Percentiles rank a stretch among this genome's conserved stretches.
These are phyloP conservation scores for Podospora tetraspora DNA, from an alignment of 495 filamentous ascomycete genomes.

Conservation along the genomic window DNA sequence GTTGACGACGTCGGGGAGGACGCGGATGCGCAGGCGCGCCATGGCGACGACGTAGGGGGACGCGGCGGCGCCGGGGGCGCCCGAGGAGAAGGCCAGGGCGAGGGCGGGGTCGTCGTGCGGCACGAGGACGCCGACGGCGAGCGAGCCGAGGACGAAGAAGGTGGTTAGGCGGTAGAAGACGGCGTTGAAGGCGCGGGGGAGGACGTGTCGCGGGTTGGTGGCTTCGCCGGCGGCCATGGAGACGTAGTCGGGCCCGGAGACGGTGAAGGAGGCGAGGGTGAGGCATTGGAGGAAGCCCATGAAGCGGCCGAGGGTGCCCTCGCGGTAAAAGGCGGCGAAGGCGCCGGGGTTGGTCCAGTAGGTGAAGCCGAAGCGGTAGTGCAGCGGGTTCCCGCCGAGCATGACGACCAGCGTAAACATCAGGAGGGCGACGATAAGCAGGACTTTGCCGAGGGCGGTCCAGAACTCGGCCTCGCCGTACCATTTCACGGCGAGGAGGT, in stretches of 20 bases:
- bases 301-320: conserved; percentile 60
- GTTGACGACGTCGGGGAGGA: conserved; percentile 75
- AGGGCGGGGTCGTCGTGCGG: conserved; percentile 53
- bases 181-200: conserved; percentile 69
- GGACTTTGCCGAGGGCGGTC: conserved; percentile 60
- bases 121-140: conserved; percentile 64
- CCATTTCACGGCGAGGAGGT: conserved; percentile 56
- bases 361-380: conserved; percentile 67
- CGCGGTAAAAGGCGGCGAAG: conserved; percentile 56
- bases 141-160: conserved; percentile 70
- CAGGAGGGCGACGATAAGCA: conserved; percentile 63
- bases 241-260: conserved; percentile 77
- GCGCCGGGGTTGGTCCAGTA: conserved; percentile 70
- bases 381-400: conserved; percentile 64
- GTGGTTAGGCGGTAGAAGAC: conserved; percentile 69
- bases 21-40: conserved; percentile 61
- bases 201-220: conserved; percentile 58
- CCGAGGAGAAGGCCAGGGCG: conserved; percentile 46
- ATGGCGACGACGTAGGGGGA: conserved; percentile 86
- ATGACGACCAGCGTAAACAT: conserved; percentile 70
- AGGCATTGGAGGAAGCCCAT: conserved; percentile 66
- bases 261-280: conserved; percentile 72
- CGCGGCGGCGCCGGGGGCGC: conserved; percentile 57
- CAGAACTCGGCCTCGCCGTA: conserved; percentile 59
- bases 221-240: conserved; percentile 72